Conservation (phyloP, 345 rosid genomes). For the Populus nigra region DNA sequence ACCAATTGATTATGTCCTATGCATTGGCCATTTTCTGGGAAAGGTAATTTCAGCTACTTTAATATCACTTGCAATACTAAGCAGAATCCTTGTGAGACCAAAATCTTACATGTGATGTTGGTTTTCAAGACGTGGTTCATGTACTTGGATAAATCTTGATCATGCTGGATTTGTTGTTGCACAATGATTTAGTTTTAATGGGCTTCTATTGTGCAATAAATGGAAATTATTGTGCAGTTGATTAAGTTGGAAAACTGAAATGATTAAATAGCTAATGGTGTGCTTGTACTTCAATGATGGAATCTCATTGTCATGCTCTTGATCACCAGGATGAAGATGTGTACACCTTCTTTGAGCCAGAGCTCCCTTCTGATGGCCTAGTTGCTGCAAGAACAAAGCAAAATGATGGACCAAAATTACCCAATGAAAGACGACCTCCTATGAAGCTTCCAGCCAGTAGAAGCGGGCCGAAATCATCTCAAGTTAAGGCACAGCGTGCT, state of each 20-base stretch:
- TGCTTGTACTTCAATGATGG: neutral
- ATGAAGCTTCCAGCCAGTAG: constrained; percentile 56
- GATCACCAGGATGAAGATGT: constrained; percentile 88
- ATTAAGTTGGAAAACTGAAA: neutral
- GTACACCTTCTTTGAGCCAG: constrained; percentile 94
- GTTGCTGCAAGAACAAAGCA: constrained; percentile 56
- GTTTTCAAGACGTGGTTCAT: neutral
- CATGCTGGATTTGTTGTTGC: neutral
- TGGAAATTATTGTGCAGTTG: neutral
- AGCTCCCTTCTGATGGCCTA: constrained; percentile 64
- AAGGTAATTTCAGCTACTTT: constrained; percentile 52
- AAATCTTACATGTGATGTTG: neutral
- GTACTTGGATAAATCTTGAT: neutral
- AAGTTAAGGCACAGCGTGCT: constrained; percentile 58
- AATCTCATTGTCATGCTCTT: neutral
- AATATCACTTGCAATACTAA: neutral
- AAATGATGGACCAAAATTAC: constrained; percentile 51
- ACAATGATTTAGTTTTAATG: neutral
- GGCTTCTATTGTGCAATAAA: neutral
- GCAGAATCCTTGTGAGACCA: neutral
- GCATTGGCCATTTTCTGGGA: constrained; percentile 93
- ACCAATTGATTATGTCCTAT: constrained; percentile 91
- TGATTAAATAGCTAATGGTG: neutral
- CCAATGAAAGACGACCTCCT: constrained; percentile 59
- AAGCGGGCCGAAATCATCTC: constrained; percentile 66